Percentiles rank a stretch among this genome's conserved stretches.
phyloP scores from a whole-genome alignment of 768 basidiomycete genomes.

The Mycena floridula region DNA sequence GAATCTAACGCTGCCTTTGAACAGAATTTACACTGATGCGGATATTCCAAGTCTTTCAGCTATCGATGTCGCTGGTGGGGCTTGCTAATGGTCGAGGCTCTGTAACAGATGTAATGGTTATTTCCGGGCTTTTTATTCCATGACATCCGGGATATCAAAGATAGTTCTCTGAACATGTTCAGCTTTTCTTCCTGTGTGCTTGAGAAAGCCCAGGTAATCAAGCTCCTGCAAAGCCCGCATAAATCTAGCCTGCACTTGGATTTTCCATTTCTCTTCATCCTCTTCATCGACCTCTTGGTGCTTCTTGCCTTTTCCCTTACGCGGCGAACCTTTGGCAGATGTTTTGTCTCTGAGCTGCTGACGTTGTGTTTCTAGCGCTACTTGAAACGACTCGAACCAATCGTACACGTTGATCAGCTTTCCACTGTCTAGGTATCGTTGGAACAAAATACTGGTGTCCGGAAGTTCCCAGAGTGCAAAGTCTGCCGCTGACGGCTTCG shows the following conservation, averaged over 20 bases:
- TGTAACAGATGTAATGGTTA: not conserved
- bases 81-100: constrained; percentile 16
- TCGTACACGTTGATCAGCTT: constrained; percentile 84
- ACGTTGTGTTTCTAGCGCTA: constrained; percentile 59
- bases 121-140: not conserved
- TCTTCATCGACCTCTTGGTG: constrained; percentile 23
- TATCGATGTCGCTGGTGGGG: constrained; percentile 32
- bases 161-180: constrained; percentile 71
- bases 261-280: constrained; percentile 46
- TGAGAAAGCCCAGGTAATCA: constrained; percentile 74
- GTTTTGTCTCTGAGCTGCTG: constrained; percentile 11
- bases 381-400: constrained; percentile 77
- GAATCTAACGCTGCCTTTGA: too few relatives aligned
- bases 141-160: constrained; percentile 38
- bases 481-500: too few relatives aligned
- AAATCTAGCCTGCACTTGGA: constrained; percentile 72
- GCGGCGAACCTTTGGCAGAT: not conserved
- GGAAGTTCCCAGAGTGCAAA: constrained; percentile 52
- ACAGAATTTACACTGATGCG: constrained; percentile 27
- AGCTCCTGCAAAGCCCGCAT: constrained; percentile 77
- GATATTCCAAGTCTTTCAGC: constrained; percentile 28
- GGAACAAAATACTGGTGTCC: constrained; percentile 73
- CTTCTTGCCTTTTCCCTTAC: constrained; percentile 21
- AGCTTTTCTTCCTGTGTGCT: constrained; percentile 70
- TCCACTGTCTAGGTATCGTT: constrained; percentile 71